Conservation (phyloP, 345 rosid species). For the Aquilaria malaccensis region DNA sequence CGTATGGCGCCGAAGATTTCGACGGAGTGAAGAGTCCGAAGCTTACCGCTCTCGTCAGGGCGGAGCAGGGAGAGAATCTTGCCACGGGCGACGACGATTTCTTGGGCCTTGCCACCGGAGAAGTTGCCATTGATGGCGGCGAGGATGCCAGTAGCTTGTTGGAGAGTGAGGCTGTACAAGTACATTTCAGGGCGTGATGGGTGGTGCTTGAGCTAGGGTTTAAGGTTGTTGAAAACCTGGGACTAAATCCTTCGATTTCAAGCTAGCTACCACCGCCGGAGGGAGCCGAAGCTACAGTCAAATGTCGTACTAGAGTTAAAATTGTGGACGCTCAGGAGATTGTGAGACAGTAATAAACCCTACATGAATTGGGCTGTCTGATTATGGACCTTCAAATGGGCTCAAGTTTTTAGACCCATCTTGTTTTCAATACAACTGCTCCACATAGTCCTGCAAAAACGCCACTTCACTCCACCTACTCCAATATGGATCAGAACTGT, state of each 20-base stretch:
- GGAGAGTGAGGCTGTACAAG: constrained; percentile 89
- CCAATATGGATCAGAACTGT: constrained; percentile 6
- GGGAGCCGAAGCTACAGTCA: background rate
- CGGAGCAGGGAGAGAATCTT: constrained; percentile 92
- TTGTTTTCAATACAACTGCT: too few species aligned
- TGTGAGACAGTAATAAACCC: background rate
- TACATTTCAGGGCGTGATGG: constrained; percentile 40
- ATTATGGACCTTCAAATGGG: too few species aligned
- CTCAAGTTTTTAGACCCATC: too few species aligned
- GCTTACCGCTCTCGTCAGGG: constrained; percentile 85
- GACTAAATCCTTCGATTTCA: background rate
- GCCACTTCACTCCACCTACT: constrained; percentile 10
- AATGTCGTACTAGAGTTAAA: background rate
- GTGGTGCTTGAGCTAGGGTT: constrained; percentile 3
- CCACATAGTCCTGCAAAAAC: too few species aligned
- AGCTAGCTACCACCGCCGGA: too few species aligned
- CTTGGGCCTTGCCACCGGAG: constrained; percentile 87
- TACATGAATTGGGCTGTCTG: background rate
- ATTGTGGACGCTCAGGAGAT: background rate
- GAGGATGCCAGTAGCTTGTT: constrained; percentile 82
- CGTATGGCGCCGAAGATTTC: constrained; percentile 91
- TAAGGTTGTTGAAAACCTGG: background rate
- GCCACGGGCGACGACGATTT: constrained; percentile 93
- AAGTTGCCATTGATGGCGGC: constrained; percentile 91
- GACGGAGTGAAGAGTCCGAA: constrained; percentile 81